Conservation (phyloP, 2,329 filamentous ascomycete genomes). For the Clonostachys sp. region DNA sequence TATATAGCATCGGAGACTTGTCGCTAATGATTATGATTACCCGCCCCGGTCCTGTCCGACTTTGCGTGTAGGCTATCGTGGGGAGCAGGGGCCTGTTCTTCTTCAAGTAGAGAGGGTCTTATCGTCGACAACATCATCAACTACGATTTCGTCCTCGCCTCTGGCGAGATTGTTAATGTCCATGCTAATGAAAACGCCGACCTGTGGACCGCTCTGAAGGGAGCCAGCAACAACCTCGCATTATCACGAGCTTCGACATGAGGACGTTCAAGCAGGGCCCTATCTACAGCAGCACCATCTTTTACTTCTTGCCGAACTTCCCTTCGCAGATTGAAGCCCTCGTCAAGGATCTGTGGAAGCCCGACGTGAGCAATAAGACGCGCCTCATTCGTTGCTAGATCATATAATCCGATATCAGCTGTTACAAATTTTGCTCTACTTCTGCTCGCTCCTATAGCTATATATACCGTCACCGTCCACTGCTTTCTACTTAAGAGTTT, state of each 20-base stretch:
- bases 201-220: conserved; percentile 37
- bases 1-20: conserved; percentile 37
- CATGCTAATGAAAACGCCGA: conserved; percentile 25
- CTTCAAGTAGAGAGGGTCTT: conserved; percentile 26
- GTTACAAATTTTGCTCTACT: no score
- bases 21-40: conserved; percentile 38
- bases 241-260: conserved; percentile 21
- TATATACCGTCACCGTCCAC: no score
- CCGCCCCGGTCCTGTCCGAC: no score
- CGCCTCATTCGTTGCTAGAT: no score
- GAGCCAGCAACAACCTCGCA: conserved; percentile 36
- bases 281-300: conserved; percentile 15
- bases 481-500: no score
- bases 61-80: no score
- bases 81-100: no score
- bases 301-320: conserved; percentile 2
- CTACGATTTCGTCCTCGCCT: conserved; percentile 41
- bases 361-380: conserved; percentile 7
- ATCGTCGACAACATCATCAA: conserved; percentile 37
- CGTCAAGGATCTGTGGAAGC: conserved; percentile 8
- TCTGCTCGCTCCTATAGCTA: no score
- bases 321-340: conserved; percentile 11
- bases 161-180: conserved; percentile 36
- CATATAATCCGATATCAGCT: no score
- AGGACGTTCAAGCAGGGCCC: conserved; percentile 16